A percentile compares a stretch with the other conserved stretches of the same genome.
Evolutionary conservation across 192 early-diverging fungal genomes (phyloP).

Genomic region (Coemansia sp.): DNA sequence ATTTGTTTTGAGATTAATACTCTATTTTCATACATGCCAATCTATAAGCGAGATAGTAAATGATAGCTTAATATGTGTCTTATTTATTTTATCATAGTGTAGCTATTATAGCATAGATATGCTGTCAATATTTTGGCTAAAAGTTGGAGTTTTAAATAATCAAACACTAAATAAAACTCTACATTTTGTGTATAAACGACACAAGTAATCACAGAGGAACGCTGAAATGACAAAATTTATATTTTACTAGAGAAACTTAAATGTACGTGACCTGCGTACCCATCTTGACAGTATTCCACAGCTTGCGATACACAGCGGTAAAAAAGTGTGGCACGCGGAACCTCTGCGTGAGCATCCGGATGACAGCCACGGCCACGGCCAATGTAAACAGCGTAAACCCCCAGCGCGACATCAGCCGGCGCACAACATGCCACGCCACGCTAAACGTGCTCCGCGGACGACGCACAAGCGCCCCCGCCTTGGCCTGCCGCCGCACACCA

Average conservation of each 20-base stretch:
- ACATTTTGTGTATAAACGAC: too few species aligned
- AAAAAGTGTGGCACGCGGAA: constrained; percentile 41
- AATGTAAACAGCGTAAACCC: constrained; percentile 49
- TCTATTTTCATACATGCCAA: too few species aligned
- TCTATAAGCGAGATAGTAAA: too few species aligned
- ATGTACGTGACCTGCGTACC: constrained; percentile 52
- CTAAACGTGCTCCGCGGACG: constrained; percentile 27
- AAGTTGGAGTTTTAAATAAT: too few species aligned
- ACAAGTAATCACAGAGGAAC: too few species aligned
- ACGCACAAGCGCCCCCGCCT: constrained; percentile 17
- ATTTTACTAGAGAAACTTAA: constrained; percentile 5
- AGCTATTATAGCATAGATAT: too few species aligned
- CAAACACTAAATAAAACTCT: too few species aligned
- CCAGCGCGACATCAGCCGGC: constrained; percentile 49
- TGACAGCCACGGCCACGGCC: constrained; percentile 32
- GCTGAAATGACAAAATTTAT: neutral
- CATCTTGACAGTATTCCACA: constrained; percentile 50
- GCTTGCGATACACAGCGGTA: constrained; percentile 23
- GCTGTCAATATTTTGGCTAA: too few species aligned
- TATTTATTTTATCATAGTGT: too few species aligned
- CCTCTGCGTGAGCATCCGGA: constrained; percentile 38
- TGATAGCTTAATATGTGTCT: too few species aligned
- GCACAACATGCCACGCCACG: constrained; percentile 37
- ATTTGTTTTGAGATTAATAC: too few species aligned
- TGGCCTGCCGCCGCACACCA: constrained; percentile 6